phyloP scores from a whole-genome alignment of 2,329 filamentous ascomycete species.

The Stylonectria norvegica region DNA sequence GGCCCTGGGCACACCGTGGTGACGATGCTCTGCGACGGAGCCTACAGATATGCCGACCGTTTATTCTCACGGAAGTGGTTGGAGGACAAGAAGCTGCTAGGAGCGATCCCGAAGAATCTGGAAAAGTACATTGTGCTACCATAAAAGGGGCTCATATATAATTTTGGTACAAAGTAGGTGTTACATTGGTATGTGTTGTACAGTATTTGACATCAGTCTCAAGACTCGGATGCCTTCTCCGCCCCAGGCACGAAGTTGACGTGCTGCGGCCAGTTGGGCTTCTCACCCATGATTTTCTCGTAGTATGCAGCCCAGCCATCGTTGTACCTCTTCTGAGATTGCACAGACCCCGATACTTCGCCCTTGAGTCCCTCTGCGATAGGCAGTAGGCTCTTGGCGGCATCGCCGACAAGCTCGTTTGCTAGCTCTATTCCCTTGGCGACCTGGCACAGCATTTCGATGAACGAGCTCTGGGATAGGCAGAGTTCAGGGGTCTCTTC shows the following conservation, averaged over 20 bases:
- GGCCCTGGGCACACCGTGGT: conserved; percentile 88
- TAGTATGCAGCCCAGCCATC: conserved; percentile 24
- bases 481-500: conserved; percentile 4
- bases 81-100: conserved; percentile 76
- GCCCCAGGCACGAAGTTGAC: conserved; percentile 4
- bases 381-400: conserved; percentile 32
- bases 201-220: conserved; percentile 22
- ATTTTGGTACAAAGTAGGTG: no score
- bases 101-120: conserved; percentile 77
- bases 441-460: conserved; percentile 29
- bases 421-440: conserved; percentile 45
- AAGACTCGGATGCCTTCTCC: conserved; percentile 4
- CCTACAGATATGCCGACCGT: conserved; percentile 94
- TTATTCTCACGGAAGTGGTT: conserved; percentile 93
- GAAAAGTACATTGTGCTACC: conserved; percentile 93
- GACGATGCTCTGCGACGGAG: conserved; percentile 90
- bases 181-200: conserved; percentile 19
- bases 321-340: conserved; percentile 5
- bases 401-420: conserved; percentile 36
- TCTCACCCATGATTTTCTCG: conserved; percentile 25
- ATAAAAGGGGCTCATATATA: conserved; percentile 46
- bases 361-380: conserved; percentile 37
- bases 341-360: conserved; percentile 35
- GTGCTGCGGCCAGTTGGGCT: conserved; percentile 28
- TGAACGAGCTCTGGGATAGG: conserved; percentile 27